Base-by-base conservation (phyloP, 306 rosid species). In the Begonia masoniana region DNA sequence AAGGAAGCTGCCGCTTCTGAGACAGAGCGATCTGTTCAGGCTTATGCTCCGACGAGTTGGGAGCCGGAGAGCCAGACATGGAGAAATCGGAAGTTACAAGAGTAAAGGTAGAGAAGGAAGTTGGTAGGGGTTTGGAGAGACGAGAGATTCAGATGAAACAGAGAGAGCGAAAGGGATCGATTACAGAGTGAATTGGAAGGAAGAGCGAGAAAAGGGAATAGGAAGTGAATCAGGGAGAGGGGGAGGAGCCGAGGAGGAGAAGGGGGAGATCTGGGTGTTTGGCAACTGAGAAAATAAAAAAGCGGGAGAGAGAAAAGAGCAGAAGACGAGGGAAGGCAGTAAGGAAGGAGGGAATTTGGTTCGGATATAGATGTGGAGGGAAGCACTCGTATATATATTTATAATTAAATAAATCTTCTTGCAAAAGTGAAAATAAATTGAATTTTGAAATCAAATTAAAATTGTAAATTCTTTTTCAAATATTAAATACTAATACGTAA, bases 311-410 rank as follows among this genome's bases (percentile, higher is more conserved):
- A 79, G 77, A 68, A 58, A 73, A 62, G 74, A 78, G 78, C 55
- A 74, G 97, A 82, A 82, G 68, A 84, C 78, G 95, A 82, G 94
- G 84, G 87, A 89, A 76, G 68, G 66, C 39, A 62, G 21, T 31
- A 2, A 47, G 54, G 70, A 64, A 68, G 82, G 97, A 80, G 97
- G 89, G 89, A 89, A 89, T 77, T 85, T 75, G 83, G 91, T 83
- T 83, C 94, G 84, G 96, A 88, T 75, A 77, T 54, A 46, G 77
- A 76, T 83, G 84, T 87, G 96, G 96, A 81, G 94, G 94, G 94
- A 85, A 78, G 74, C 76, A 69, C 72, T 80, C 15, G 4, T 65
- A 31, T 31, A 31, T 31, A 5, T 31, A 31, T 31, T 31, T 31
- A 31, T 31, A 31, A 31, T 31, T 31, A 31, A 31, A 31, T 31